Evolutionary conservation across 495 filamentous ascomycete species (phyloP).

Genomic region (Penicillium samsonianum): DNA sequence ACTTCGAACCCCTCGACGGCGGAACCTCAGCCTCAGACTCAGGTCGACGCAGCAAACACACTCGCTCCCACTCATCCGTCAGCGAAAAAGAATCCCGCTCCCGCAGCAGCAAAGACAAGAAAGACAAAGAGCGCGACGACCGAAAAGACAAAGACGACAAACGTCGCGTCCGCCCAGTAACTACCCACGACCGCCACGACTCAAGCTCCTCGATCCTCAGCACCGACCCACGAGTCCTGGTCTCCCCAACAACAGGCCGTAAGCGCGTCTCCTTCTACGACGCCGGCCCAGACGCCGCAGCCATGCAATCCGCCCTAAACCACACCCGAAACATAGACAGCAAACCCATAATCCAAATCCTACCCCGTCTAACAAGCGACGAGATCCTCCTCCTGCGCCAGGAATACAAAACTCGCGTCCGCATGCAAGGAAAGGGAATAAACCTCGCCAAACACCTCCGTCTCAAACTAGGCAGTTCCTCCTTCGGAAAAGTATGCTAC

Average conservation of each 20-base stretch:
- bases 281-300: conserved; percentile 72
- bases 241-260: conserved; percentile 33
- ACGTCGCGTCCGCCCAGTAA: conserved; percentile 29
- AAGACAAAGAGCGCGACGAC: conserved; percentile 26
- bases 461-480: conserved; percentile 65
- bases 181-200: conserved; percentile 30
- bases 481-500: conserved; percentile 86
- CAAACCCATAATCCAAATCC: conserved; percentile 74
- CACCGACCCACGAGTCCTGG: conserved; percentile 29
- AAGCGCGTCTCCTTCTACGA: conserved; percentile 70
- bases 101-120: conserved; percentile 20
- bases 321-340: conserved; percentile 64
- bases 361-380: conserved; percentile 80
- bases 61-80: conserved; percentile 30
- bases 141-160: conserved; percentile 39
- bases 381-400: conserved; percentile 79
- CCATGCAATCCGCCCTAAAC: conserved; percentile 73
- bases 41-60: conserved; percentile 33
- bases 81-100: conserved; percentile 23
- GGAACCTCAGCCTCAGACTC: conserved; percentile 36
- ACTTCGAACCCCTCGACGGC: conserved; percentile 47
- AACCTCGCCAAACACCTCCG: conserved; percentile 98
- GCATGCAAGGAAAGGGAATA: conserved; percentile 77
- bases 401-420: conserved; percentile 89
- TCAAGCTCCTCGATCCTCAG: conserved; percentile 27